Evolutionary conservation across 1,139 yeast genomes (phyloP), one percentile per base, ranked within the genome.

Genomic region (Saccharomyces pastorianus): DNA sequence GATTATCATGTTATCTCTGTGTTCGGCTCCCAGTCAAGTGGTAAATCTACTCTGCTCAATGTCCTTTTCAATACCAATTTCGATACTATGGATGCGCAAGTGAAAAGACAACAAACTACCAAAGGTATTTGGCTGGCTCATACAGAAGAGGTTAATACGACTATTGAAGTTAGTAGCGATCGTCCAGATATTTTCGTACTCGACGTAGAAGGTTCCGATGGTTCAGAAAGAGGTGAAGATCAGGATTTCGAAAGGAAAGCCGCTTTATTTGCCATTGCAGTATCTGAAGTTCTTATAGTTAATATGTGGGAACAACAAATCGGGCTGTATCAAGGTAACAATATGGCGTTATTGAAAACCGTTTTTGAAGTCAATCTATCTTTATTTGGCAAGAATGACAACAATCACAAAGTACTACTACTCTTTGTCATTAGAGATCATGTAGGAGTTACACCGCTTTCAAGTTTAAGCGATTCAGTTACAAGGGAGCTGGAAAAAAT

Each of bases 121-220:
- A 90, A 89, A 68, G 99, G 99, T 34, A 90, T 89, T 59, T 90
- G 96, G 97, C 73, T 90, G 71, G 93, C 95, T 0, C 82, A 81
- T 65, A 83, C 90, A 1, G 75, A 76, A 5, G 65, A 69, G 14
- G 71, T 77, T 38, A 56, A 75, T 28, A 60, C 69, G 1, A 65
- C 61, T 1, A 56, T 58, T 8, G 59, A 29, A 11, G 29, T 42
- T 28, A 50, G 23, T 28, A 20, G 17, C 0, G 47, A 47, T n/a
- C 47, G 47, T 13, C 64, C 60, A 59, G 79, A 78, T 60, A 75
- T 90, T n/a, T 79, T 90, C 61, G 95, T 93, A 2, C 79, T 93
- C 81, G 99, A 93, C 68, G 98, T 93, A 17, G 99, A 93, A 73
- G 99, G 99, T 49, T 90, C 98, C 1, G 99, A 93, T 72, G 99